Base-by-base conservation (phyloP, 2,329 filamentous ascomycete genomes). In the Anthostomella pinea region DNA sequence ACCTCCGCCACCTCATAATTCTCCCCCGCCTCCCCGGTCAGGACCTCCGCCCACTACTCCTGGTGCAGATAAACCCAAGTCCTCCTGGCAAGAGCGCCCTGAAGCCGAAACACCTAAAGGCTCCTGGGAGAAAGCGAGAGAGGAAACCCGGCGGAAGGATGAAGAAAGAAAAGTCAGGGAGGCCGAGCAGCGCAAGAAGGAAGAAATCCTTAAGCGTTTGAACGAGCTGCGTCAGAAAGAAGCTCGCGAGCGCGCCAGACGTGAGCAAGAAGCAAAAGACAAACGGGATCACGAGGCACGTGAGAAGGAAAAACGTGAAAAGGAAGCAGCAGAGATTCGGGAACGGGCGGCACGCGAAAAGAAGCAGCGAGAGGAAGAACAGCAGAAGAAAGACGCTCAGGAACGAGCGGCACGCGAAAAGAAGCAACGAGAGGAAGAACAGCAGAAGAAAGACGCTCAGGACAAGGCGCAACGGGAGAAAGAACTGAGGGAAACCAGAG, bases 101-200 rank as follows among this genome's bases (percentile, higher is more conserved):
- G 29, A 29, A 45, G 19, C 52, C 41, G 28, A 53, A 47, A 35
- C 37, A 45, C 61, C 66, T 1, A 74, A 72, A 52, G 66, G 68
- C 7, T 68, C 76, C 0, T 85, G 82, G 82, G 81, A 85, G 49
- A 83, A 78, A 56, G 82, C 81, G 3, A 69, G 81, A 35, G 82
- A 86, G 53, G 81, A 85, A 48, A 83, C 75, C 14, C 68, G 75
- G 27, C 74, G 69, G 39, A 72, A 73, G 37, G 81, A 83, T 48
- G 80, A 82, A 46, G 79, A 84, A 46, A 77, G 79, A 8, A 81
- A 72, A 52, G 66, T 66, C 3, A 73, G 69, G 44, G 77, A 81
- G 45, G 78, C 76, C 3, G 80, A 84, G 45, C 72, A 76, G 45
- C 77, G 77, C 46, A 68, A 73, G 44, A 73, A 70, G 25, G 76